Evolutionary conservation across 164 flowering plant species (phyloP).

Genomic region (Buxus sempervirens): DNA sequence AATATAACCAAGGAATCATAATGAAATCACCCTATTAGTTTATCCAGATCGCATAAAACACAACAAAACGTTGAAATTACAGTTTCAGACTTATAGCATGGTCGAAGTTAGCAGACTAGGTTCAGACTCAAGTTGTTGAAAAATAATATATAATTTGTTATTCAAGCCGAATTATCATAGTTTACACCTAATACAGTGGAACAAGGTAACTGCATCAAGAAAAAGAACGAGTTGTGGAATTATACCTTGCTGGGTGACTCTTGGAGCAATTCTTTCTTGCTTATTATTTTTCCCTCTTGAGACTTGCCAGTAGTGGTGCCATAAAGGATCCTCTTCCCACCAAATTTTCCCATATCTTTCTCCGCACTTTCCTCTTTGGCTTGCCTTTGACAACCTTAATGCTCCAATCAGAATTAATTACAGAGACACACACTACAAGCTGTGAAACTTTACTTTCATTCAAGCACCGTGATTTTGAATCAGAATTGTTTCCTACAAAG

Average conservation of each 20-base stretch:
- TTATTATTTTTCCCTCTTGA: constrained; percentile 16
- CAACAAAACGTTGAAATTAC: too few species aligned
- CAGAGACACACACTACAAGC: not conserved
- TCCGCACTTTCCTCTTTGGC: not conserved
- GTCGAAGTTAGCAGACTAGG: too few species aligned
- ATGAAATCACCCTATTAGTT: too few species aligned
- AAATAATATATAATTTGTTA: too few species aligned
- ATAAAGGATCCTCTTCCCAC: constrained; percentile 16
- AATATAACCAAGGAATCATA: too few species aligned
- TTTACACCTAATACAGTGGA: not conserved
- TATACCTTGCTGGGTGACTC: constrained; percentile 38
- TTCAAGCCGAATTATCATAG: too few species aligned
- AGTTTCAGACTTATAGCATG: too few species aligned
- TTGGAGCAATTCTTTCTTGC: constrained; percentile 26
- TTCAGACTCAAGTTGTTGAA: too few species aligned
- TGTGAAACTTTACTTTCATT: too few species aligned
- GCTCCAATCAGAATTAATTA: not conserved
- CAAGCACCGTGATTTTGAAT: too few species aligned
- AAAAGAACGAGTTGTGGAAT: not conserved
- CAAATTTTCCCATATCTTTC: constrained; percentile 29
- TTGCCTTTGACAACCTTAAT: not conserved
- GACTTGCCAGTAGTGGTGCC: constrained; percentile 10
- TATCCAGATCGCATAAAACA: too few species aligned
- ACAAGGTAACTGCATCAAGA: not conserved
- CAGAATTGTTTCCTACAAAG: too few species aligned